phyloP scores from a whole-genome alignment of 2,329 filamentous ascomycete species.

The Emmonsia crescens region DNA sequence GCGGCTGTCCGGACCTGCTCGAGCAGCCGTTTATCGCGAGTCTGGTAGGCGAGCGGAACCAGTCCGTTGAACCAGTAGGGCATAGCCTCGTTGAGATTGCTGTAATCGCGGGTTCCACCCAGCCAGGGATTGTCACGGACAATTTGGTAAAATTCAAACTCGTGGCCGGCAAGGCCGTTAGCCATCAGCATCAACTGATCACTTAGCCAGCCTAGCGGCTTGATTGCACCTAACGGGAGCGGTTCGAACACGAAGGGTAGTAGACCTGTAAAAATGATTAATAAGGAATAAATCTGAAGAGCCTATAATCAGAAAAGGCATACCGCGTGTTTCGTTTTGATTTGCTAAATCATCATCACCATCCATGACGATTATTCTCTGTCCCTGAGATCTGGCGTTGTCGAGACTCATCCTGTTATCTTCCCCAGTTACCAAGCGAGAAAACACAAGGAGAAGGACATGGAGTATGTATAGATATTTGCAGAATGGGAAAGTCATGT shows the following conservation, averaged over 20 bases:
- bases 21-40: constrained; percentile 41
- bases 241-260: constrained; percentile 7
- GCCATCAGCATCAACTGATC: constrained; percentile 41
- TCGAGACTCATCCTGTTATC: neutral
- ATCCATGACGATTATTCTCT: neutral
- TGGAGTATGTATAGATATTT: neutral
- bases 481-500: neutral
- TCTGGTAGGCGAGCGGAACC: constrained; percentile 44
- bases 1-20: constrained; percentile 37
- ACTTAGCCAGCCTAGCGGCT: constrained; percentile 42
- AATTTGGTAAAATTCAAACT: constrained; percentile 46
- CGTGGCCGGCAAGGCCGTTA: constrained; percentile 43
- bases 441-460: neutral
- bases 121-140: constrained; percentile 44
- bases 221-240: constrained; percentile 42
- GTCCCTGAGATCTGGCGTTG: neutral
- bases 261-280: neutral
- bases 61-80: constrained; percentile 52
- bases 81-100: constrained; percentile 42
- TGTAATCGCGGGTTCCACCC: constrained; percentile 44
- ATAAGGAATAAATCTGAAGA: neutral
- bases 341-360: neutral
- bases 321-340: neutral
- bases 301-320: neutral
- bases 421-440: neutral